Evolutionary conservation across 345 rosid species (phyloP), one percentile per base, ranked within the genome.

Genomic region (Acer yangbiense): DNA sequence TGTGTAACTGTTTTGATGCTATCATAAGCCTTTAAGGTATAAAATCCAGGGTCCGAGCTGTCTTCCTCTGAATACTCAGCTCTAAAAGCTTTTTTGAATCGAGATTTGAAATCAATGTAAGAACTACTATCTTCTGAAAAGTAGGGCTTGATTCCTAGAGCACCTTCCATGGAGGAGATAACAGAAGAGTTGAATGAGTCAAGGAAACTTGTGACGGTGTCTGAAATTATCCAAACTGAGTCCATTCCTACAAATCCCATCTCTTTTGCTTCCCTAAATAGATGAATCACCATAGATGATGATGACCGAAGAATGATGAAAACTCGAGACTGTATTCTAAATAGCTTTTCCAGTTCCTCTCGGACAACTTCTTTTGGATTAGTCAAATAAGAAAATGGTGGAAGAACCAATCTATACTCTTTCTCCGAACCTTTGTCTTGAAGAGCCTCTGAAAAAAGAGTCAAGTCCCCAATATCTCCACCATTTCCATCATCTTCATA

Each of bases 281-380:
- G 23, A 54, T 78, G 77, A 29, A 77, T 77, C 3, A 79, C 70
- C 87, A 73, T 79, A 8, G 84, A 69, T 27, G 79, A 67, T 27
- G 92, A 88, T 35, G 85, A 65, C 0, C 68, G 87, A 68, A 88
- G 92, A 65, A 90, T 76, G 17, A 89, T 69, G 25, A 88, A 87
- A 78, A 86, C 82, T 63, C 88, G 79, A n/a, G 90, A 85, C 43
- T 78, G 72, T 2, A 57, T 54, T 3, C 44, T 43, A 1, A 39
- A 25, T 16, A 82, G 21, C 76, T 80, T 80, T 50, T 14, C 27
- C 25, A 90, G 79, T 61, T 78, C 87, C 29, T 83, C 78, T 69
- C 39, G 69, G 0, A 90, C 68, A 39, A 57, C 57, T 21, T 39
- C 23, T 32, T 80, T 62, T 0, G 83, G 83, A 66, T 83, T 32